Percentiles rank a stretch among this genome's conserved stretches.
Conservation (phyloP, 306 rosid genomes). For the Mimosa pudica region DNA sequence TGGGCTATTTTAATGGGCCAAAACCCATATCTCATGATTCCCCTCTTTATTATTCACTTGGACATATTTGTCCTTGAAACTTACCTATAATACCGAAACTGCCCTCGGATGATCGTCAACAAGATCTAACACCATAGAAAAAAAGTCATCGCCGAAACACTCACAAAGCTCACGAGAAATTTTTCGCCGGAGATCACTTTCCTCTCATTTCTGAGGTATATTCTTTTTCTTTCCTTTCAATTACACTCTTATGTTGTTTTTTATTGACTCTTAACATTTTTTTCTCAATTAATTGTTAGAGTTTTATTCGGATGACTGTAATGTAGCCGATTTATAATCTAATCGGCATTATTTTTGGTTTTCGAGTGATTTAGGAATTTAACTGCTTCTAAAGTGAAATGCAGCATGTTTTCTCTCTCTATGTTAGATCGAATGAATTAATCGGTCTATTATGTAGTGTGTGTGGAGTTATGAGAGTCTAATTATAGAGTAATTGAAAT, state of each 20-base stretch:
- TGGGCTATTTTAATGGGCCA: background rate
- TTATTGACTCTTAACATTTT: background rate
- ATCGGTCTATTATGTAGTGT: background rate
- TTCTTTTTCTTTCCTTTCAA: background rate
- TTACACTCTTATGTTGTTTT: background rate
- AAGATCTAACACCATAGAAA: background rate
- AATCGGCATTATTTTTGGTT: background rate
- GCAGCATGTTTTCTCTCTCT: background rate
- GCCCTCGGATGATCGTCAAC: background rate
- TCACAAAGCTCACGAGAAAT: background rate
- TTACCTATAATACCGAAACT: background rate
- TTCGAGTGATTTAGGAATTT: background rate
- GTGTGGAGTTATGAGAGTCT: background rate
- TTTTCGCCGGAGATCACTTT: background rate
- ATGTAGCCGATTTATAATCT: background rate
- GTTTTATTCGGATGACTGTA: background rate
- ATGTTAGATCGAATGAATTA: background rate
- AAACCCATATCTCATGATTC: background rate
- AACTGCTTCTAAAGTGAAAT: background rate
- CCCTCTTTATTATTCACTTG: background rate
- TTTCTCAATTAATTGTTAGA: background rate
- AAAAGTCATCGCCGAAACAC: background rate
- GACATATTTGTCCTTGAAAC: background rate
- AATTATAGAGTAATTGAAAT: background rate
- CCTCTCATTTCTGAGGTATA: slow-evolving; percentile 16